A percentile compares a stretch with the other conserved stretches of the same genome.
Evolutionary conservation across 257 asterid species (phyloP).

Genomic region (Gardenia jasminoides): DNA sequence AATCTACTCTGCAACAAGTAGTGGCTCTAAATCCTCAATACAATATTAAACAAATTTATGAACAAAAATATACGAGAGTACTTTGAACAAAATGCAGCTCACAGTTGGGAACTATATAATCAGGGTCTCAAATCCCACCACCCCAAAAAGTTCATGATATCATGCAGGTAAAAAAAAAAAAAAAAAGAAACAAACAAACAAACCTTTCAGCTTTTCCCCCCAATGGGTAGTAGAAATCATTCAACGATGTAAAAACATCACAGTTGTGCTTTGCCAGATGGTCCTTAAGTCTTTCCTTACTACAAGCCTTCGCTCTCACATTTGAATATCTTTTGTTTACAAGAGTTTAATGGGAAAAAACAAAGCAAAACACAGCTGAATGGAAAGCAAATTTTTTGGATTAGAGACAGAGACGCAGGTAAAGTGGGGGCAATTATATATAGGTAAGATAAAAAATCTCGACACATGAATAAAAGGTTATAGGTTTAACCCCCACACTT

Average conservation of each 20-base stretch:
- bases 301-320: too few relatives aligned
- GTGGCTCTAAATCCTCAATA: background rate
- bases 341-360: background rate
- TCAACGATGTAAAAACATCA: background rate
- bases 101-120: too few relatives aligned
- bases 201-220: background rate
- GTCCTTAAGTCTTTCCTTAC: background rate
- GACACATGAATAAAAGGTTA: too few relatives aligned
- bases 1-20: background rate
- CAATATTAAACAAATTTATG: background rate
- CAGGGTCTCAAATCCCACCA: background rate
- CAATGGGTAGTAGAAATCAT: background rate
- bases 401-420: too few relatives aligned
- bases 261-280: background rate
- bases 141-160: background rate
- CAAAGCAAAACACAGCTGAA: too few relatives aligned
- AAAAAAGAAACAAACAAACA: too few relatives aligned
- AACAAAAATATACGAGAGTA: background rate
- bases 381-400: background rate
- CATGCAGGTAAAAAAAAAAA: background rate
- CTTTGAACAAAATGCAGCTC: background rate
- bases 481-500: too few relatives aligned
- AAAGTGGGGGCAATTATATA: too few relatives aligned
- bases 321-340: too few relatives aligned
- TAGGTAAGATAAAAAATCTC: too few relatives aligned